Evolutionary conservation across 1,284 basidiomycete species (phyloP), one percentile per base, ranked within the genome.

Genomic region (Ceratobasidium papillatum): DNA sequence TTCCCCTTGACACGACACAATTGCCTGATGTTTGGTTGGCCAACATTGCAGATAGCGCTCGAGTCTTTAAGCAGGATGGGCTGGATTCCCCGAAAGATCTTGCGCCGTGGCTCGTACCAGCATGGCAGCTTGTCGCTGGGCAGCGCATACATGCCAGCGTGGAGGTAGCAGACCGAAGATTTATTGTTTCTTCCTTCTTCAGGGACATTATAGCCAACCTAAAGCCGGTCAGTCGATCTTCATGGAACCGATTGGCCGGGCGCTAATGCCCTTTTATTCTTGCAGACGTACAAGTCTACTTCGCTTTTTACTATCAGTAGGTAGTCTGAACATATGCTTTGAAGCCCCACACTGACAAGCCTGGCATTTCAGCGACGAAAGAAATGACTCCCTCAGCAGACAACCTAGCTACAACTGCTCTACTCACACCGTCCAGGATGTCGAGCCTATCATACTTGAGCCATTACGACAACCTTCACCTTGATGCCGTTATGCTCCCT

Each of bases 1-100:
- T 27, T 11, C 12, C 65, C 8, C 65, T 69, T 32, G 4, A 12
- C 41, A 36, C 30, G 22, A 36, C 41, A 3, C 14, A 22, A 41
- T 36, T 69, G 32, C 65, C 65, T 1, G 17, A 25, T 22, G 41
- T 69, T 34, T 69, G 65, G 65, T n/a, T 69, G 4, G 11, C 34
- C n/a, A 45, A 58, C 25, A n/a, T 19, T n/a, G 64, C 47, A 17
- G 47, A 66, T 12, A 51, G 14, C 12, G n/a, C 52, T 5, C n/a
- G 12, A n/a, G 47, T 22, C n/a, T 14, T 7, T 14, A 5, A 7
- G 27, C 3, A 14, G 5, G 12, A 3, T 3, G 25, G 30, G 4
- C 49, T 9, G 11, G n/a, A 19, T 22, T n/a, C 32, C 17, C 25
- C 47, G 62, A 7, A 17, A 12, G 47, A 27, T 30, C 11, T 49